Percentiles rank a stretch among this genome's conserved stretches.
Conservation (phyloP, 2,329 filamentous ascomycete genomes). For the Fusarium hainanense region DNA sequence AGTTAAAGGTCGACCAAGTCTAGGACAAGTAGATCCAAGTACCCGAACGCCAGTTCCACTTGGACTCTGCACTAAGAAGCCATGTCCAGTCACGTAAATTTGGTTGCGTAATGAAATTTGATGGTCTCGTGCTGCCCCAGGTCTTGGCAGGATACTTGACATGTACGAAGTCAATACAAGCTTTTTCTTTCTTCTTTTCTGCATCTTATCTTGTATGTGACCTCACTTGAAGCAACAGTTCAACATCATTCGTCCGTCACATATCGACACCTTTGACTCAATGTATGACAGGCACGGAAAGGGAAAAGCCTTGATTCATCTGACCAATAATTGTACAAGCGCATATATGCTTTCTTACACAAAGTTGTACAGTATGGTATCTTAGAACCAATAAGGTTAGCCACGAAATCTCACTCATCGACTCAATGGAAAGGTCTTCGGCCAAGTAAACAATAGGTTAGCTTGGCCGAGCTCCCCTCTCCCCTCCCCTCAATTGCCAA, state of each 20-base stretch:
- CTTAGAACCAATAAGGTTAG: background rate
- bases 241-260: constrained; percentile 11
- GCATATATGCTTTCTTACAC: background rate
- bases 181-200: constrained; percentile 14
- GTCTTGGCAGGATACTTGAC: constrained; percentile 35
- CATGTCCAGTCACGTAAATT: constrained; percentile 25
- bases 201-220: background rate
- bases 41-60: constrained; percentile 30
- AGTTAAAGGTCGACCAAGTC: constrained; percentile 19
- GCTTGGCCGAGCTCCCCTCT: constrained; percentile 10
- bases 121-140: constrained; percentile 40
- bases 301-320: background rate
- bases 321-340: constrained; percentile 3
- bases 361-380: background rate
- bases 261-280: background rate
- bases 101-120: constrained; percentile 37
- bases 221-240: constrained; percentile 4
- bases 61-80: constrained; percentile 14
- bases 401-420: background rate
- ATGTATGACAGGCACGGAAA: background rate
- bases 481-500: constrained; percentile 12
- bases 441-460: background rate
- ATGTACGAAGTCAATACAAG: constrained; percentile 37
- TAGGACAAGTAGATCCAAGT: constrained; percentile 34
- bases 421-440: background rate